These are phyloP conservation scores for Exophiala sideris DNA, from an alignment of 2,329 filamentous ascomycete genomes.

Conservation along the genomic window DNA sequence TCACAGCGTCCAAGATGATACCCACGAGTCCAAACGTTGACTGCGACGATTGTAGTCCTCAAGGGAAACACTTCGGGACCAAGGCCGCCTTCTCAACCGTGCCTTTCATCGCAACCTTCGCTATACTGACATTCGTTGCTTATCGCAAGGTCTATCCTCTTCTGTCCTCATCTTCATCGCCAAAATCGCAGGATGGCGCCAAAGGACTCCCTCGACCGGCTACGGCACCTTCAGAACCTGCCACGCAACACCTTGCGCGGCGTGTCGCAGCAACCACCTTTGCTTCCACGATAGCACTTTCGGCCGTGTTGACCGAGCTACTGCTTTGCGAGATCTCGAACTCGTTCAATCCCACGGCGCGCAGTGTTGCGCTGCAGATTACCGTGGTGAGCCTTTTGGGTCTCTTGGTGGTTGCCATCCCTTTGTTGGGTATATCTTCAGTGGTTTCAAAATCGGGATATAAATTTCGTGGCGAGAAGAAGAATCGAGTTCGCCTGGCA, in stretches of 20 bases:
- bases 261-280: conserved; percentile 62
- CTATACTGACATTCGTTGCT: conserved; percentile 60
- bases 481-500: conserved; percentile 56
- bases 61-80: conserved; percentile 21
- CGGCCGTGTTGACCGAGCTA: conserved; percentile 72
- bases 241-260: conserved; percentile 27
- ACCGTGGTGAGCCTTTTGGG: conserved; percentile 70
- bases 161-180: conserved; percentile 47
- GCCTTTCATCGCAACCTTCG: conserved; percentile 70
- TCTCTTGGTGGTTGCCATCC: conserved; percentile 70
- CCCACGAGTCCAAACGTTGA: conserved; percentile 22
- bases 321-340: conserved; percentile 83
- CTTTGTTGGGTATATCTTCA: conserved; percentile 73
- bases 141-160: conserved; percentile 68
- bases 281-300: conserved; percentile 71
- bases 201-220: conserved; percentile 23
- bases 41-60: conserved; percentile 32
- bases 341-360: conserved; percentile 64
- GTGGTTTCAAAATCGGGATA: conserved; percentile 57
- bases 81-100: conserved; percentile 55
- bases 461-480: conserved; percentile 58
- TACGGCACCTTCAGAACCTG: conserved; percentile 27
- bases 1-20: conserved; percentile 20
- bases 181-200: conserved; percentile 10
- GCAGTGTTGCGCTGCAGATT: conserved; percentile 64